Percentiles rank a stretch among this genome's conserved stretches.
Evolutionary conservation across 2,329 filamentous ascomycete species (phyloP).

Genomic region (Colletotrichum navitas): DNA sequence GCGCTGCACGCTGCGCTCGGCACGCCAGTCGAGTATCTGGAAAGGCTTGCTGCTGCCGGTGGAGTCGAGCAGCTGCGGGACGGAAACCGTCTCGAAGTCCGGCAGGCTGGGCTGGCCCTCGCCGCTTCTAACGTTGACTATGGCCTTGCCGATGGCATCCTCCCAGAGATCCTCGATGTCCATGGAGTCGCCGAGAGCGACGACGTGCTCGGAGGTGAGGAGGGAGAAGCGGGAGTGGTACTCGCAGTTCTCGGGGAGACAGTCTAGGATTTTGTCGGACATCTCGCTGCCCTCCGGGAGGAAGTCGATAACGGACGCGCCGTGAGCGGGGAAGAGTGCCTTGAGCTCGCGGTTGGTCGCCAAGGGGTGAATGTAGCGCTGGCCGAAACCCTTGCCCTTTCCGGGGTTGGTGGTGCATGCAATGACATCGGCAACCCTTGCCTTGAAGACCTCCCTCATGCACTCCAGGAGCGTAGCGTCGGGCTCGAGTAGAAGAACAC

Average conservation of each 20-base stretch:
- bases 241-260: slow-evolving; percentile 46
- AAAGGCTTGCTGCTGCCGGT: slow-evolving; percentile 43
- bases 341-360: slow-evolving; percentile 48
- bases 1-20: slow-evolving; percentile 48
- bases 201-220: slow-evolving; percentile 29
- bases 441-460: slow-evolving; percentile 43
- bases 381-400: slow-evolving; percentile 13
- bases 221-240: slow-evolving; percentile 46
- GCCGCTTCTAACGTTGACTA: slow-evolving; percentile 24
- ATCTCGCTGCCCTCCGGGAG: slow-evolving; percentile 46
- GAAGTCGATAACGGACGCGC: slow-evolving; percentile 51
- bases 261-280: slow-evolving; percentile 45
- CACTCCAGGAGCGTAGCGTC: slow-evolving; percentile 49
- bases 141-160: slow-evolving; percentile 43
- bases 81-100: slow-evolving; percentile 40
- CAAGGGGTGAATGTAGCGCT: slow-evolving; percentile 47
- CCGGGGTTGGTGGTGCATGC: slow-evolving; percentile 44
- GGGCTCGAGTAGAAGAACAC: slow-evolving; percentile 51
- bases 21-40: slow-evolving; percentile 56
- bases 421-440: slow-evolving; percentile 37
- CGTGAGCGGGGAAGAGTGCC: slow-evolving; percentile 44
- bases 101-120: slow-evolving; percentile 20
- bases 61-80: slow-evolving; percentile 46
- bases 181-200: slow-evolving; percentile 23
- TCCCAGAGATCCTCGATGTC: slow-evolving; percentile 44